phyloP scores from a whole-genome alignment of 768 basidiomycete genomes.

The Tulasnella sp. region DNA sequence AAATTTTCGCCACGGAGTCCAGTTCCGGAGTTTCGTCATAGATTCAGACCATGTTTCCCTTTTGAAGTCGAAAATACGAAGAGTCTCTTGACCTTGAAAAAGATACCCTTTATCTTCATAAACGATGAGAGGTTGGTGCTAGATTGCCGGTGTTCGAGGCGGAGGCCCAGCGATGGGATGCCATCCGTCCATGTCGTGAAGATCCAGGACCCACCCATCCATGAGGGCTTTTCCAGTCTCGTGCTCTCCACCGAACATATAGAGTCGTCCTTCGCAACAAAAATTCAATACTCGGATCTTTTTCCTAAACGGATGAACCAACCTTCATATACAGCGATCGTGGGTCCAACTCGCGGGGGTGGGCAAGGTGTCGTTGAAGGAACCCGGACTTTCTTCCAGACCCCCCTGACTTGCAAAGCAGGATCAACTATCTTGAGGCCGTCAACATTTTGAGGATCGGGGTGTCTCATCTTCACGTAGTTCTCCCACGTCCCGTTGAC shows the following conservation, averaged over 20 bases:
- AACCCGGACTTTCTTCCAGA: slow-evolving; percentile 32
- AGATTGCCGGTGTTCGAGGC: not conserved
- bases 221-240: slow-evolving; percentile 22
- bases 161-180: slow-evolving; percentile 13
- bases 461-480: not conserved
- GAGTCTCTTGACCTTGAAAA: slow-evolving; percentile 30
- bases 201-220: slow-evolving; percentile 25
- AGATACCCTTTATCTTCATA: slow-evolving; percentile 34
- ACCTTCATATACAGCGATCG: slow-evolving; percentile 27
- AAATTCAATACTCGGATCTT: no score
- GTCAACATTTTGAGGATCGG: not conserved
- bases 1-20: slow-evolving; percentile 22
- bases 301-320: no score
- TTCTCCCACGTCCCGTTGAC: not conserved
- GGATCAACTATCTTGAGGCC: not conserved
- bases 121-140: slow-evolving; percentile 23
- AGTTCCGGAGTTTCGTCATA: slow-evolving; percentile 26
- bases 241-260: slow-evolving; percentile 24
- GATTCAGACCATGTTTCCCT: slow-evolving; percentile 33
- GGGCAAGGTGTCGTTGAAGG: slow-evolving; percentile 25
- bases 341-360: slow-evolving; percentile 28
- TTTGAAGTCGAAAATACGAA: slow-evolving; percentile 37
- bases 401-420: slow-evolving; percentile 34
- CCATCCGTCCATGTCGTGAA: slow-evolving; percentile 6
- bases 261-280: slow-evolving; percentile 20